Percentiles rank a stretch among this genome's conserved stretches.
Evolutionary conservation across 805 yeast species (phyloP).

Genomic region (Schwanniomyces vanrijiae): DNA sequence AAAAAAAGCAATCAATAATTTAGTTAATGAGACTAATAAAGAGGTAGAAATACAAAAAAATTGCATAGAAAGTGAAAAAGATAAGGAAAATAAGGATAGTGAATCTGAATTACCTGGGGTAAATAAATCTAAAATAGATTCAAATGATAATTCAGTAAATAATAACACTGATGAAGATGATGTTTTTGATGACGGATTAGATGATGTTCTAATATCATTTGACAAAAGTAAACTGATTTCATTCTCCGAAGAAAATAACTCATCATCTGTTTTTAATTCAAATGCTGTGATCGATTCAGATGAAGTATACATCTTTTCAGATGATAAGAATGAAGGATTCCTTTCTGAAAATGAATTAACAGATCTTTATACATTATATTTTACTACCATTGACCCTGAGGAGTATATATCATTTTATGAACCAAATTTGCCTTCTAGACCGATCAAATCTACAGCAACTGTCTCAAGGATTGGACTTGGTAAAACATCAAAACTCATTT

Average conservation of each 20-base stretch:
- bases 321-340: conserved; percentile 34
- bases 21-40: background rate
- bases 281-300: background rate
- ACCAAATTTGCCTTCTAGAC: conserved; percentile 9
- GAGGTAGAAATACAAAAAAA: background rate
- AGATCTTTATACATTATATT: conserved; percentile 43
- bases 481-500: background rate
- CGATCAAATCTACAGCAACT: background rate
- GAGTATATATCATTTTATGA: conserved; percentile 14
- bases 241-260: background rate
- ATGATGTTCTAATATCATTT: conserved; percentile 17
- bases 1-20: background rate
- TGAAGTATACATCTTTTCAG: conserved; percentile 1
- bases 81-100: background rate
- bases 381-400: conserved; percentile 20
- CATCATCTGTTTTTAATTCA: background rate
- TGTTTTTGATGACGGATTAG: conserved; percentile 23
- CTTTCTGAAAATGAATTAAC: conserved; percentile 35
- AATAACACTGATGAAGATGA: conserved; percentile 12
- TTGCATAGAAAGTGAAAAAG: background rate
- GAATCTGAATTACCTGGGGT: background rate
- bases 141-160: background rate
- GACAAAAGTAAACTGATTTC: conserved; percentile 2
- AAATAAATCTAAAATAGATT: background rate
- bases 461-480: background rate